Percentiles rank a stretch among this genome's conserved stretches.
These are phyloP conservation scores for Hemisphaericaspora nanyangensis DNA, from an alignment of 805 yeast genomes.

Conservation along the genomic window DNA sequence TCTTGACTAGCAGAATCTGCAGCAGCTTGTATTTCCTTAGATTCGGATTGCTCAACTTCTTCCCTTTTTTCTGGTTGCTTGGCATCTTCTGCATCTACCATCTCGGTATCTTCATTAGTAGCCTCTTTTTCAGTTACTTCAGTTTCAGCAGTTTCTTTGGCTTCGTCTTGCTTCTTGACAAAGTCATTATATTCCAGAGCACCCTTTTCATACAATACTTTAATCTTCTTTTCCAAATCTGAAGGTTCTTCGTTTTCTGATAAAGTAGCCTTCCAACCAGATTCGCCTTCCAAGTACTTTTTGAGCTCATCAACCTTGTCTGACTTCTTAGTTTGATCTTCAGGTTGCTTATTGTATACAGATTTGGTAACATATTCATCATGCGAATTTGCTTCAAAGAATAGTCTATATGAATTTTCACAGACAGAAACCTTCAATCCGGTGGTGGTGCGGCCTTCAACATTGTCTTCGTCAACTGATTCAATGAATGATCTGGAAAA, in stretches of 20 bases:
- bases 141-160: conserved; percentile 4
- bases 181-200: conserved; percentile 24
- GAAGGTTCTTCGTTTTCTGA: conserved; percentile 34
- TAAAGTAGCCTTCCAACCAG: conserved; percentile 53
- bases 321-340: conserved; percentile 18
- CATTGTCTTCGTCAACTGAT: conserved; percentile 50
- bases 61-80: not conserved
- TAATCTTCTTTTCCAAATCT: conserved; percentile 25
- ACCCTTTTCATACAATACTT: conserved; percentile 38
- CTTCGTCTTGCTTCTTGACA: conserved; percentile 8
- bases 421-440: conserved; percentile 76
- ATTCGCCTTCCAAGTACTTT: conserved; percentile 44
- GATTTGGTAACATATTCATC: conserved; percentile 74
- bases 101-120: conserved; percentile 9
- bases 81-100: conserved; percentile 6
- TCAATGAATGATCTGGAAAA: conserved; percentile 61
- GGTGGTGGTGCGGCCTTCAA: conserved; percentile 64
- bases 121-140: conserved; percentile 10
- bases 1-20: conserved; percentile 47
- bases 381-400: conserved; percentile 72
- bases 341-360: conserved; percentile 39
- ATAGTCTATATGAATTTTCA: conserved; percentile 71
- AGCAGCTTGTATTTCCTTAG: conserved; percentile 12
- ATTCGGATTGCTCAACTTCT: conserved; percentile 5
- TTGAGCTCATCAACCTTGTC: conserved; percentile 32